phyloP scores from a whole-genome alignment of 2,329 filamentous ascomycete species.

The Emmonsia crescens region DNA sequence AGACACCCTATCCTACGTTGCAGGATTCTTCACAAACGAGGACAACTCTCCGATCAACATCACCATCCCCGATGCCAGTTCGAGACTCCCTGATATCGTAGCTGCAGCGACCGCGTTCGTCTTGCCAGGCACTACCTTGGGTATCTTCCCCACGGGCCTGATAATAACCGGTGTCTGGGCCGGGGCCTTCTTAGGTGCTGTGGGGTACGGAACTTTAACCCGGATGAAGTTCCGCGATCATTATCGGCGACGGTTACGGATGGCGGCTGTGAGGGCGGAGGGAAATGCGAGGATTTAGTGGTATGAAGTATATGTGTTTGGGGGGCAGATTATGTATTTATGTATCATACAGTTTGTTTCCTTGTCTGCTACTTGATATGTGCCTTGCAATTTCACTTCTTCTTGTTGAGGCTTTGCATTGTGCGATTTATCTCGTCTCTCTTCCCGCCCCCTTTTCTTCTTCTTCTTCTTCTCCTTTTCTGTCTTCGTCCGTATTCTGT shows the following conservation, averaged over 20 bases:
- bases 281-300: not conserved
- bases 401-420: no score
- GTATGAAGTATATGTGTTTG: not conserved
- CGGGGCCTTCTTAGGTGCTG: constrained; percentile 20
- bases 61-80: constrained; percentile 15
- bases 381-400: no score
- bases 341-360: not conserved
- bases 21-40: constrained; percentile 20
- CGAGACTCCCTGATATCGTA: constrained; percentile 16
- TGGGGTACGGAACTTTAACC: constrained; percentile 24
- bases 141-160: constrained; percentile 22
- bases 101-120: constrained; percentile 19
- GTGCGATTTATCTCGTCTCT: not conserved
- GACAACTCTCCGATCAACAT: constrained; percentile 17
- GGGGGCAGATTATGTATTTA: no score
- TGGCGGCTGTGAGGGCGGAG: constrained; percentile 1
- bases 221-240: constrained; percentile 23
- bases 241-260: constrained; percentile 20
- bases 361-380: not conserved
- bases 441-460: not conserved
- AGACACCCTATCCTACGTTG: constrained; percentile 28
- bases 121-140: constrained; percentile 23
- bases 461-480: not conserved
- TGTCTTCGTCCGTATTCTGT: no score
- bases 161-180: constrained; percentile 26